phyloP scores from a whole-genome alignment of 2,329 filamentous ascomycete genomes.

The Fusarium udum region DNA sequence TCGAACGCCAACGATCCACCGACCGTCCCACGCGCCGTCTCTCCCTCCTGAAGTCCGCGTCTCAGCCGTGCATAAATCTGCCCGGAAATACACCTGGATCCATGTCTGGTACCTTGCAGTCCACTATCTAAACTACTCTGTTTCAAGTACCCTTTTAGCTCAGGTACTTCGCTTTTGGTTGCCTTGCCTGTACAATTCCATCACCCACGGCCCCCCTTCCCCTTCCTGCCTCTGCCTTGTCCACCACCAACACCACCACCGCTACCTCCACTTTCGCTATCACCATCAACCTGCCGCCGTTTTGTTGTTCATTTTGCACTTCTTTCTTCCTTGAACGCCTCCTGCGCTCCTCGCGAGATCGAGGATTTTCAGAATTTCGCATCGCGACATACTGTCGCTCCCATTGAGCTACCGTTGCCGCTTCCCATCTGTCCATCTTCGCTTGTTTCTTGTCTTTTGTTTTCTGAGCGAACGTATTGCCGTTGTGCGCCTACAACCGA shows the following conservation, averaged over 20 bases:
- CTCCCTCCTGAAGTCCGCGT: constrained; percentile 45
- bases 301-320: constrained; percentile 32
- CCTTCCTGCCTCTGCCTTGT: constrained; percentile 32
- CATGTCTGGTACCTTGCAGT: constrained; percentile 34
- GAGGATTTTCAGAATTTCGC: constrained; percentile 13
- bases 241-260: constrained; percentile 28
- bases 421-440: constrained; percentile 6
- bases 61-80: constrained; percentile 46
- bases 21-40: constrained; percentile 45
- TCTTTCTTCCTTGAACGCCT: constrained; percentile 24
- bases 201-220: constrained; percentile 30
- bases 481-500: constrained; percentile 24
- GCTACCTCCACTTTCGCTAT: constrained; percentile 36
- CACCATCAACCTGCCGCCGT: constrained; percentile 35
- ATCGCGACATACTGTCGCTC: constrained; percentile 25
- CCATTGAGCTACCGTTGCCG: constrained; percentile 28
- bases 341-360: constrained; percentile 30
- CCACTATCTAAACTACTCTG: constrained; percentile 20
- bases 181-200: constrained; percentile 36
- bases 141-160: constrained; percentile 28
- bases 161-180: constrained; percentile 26
- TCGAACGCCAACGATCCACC: constrained; percentile 40
- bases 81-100: constrained; percentile 29
- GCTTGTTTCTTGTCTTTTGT: constrained; percentile 24
- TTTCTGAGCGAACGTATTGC: constrained; percentile 16